These are phyloP conservation scores for Mrakia frigida DNA, from an alignment of 768 basidiomycete genomes.

Conservation along the genomic window DNA sequence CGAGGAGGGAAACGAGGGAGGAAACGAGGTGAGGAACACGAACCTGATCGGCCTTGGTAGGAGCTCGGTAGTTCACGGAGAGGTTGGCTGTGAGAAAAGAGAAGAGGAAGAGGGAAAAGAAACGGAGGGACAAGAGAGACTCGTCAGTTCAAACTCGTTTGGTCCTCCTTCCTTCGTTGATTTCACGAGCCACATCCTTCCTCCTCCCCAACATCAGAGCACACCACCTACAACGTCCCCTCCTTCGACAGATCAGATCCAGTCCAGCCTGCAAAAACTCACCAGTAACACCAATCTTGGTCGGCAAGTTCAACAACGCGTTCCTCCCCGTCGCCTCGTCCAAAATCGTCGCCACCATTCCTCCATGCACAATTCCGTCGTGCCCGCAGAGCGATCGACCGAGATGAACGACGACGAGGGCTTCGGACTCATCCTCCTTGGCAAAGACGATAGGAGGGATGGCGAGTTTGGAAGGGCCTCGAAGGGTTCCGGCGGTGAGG, in stretches of 20 bases:
- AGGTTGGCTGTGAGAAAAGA: conserved; percentile 56
- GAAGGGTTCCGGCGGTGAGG: conserved; percentile 75
- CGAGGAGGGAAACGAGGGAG: neutral
- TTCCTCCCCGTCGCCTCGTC: conserved; percentile 76
- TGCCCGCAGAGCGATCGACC: conserved; percentile 79
- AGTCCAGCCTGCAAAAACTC: too few species aligned
- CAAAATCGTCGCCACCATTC: conserved; percentile 78
- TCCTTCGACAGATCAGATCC: too few species aligned
- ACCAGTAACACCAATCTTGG: conserved; percentile 79
- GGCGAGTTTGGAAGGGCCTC: conserved; percentile 77
- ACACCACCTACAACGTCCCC: neutral
- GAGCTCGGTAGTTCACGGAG: conserved; percentile 72
- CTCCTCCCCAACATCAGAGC: neutral
- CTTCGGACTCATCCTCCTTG: conserved; percentile 68
- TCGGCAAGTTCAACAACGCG: conserved; percentile 77
- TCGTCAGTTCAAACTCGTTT: neutral
- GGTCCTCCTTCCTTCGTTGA: neutral
- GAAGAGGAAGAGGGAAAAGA: neutral
- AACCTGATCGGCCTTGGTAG: conserved; percentile 66
- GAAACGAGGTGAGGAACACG: neutral
- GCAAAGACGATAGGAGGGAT: conserved; percentile 70
- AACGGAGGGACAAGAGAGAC: neutral
- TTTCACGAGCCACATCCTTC: neutral
- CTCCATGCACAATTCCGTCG: conserved; percentile 92
- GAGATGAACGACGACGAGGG: conserved; percentile 66